Base-by-base conservation (phyloP, 2,329 filamentous ascomycete species). In the Trichothecium sympodiale region DNA sequence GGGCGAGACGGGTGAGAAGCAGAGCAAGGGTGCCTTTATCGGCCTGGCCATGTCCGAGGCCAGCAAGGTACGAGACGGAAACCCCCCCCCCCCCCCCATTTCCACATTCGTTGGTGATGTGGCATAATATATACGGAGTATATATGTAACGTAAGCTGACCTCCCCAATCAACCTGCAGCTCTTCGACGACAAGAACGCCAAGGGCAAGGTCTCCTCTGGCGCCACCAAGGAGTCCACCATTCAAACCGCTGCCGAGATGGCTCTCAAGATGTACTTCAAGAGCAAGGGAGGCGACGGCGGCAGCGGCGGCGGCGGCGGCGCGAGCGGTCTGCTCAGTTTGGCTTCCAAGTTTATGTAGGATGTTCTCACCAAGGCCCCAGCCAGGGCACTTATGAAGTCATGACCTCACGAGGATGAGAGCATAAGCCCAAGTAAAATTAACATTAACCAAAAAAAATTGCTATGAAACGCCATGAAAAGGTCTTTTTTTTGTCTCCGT, bases 181-280 rank as follows among this genome's bases (percentile, higher is more conserved):
- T 80, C 15, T 79, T 80, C 46, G 75, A 80, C 44, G 59, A 65
- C 52, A 73, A 77, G 55, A 55, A 64, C 20, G 59, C 65, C 8
- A 56, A 69, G 44, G 73, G 73, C 46, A 67, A 71, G 46, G 61
- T 74, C 15, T 53, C 62, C 3, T 58, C 67, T 17, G 68, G 70
- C 17, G 73, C 80, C 5, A 82, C 74, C 60, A 94, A 94, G 72
- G 77, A 94, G 60, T 78, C 77, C 33, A 85, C 77, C 34, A 65
- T 95, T 32, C 77, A 82, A 53, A 67, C 78, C 56, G 88, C 88
- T 3, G 87, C 78, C 2, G 80, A 94, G 68, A 81, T 84, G 72
- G 88, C 87, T 3, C 59, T 94, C 48, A 87, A 94, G 72, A 82
- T 94, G 75, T 94, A 88, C 59, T 63, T 93, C 65, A 88, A 94